Base-by-base conservation (phyloP, 129 eudicot species). In the Tanacetum coccineum region DNA sequence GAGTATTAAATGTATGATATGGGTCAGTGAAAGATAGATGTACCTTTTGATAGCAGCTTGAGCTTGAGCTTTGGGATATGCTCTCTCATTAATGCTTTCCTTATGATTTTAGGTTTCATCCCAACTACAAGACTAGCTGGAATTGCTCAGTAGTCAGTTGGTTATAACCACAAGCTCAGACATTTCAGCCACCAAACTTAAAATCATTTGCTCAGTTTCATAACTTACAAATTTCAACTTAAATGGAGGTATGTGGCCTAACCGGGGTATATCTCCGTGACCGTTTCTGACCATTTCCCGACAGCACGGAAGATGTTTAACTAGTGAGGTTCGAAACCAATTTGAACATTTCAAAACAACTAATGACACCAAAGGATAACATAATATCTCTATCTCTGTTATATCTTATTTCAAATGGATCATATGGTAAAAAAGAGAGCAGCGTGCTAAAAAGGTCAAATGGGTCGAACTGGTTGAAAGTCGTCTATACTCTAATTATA, bases 21-120 rank as follows among this genome's bases (percentile, higher is more conserved):
- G n/a, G n/a, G 21, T 59, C 79, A 75, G 74, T 67, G 74, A 42
- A 75, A 67, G 79, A 67, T n/a, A 60, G 74, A 75, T 75, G 77
- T 49, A 47, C 59, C 25, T 40, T 55, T 69, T 69, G 74, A 44
- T 60, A 49, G 59, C 70, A 62, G 46, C 64, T 49, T 49, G 9
- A 67, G n/a, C n/a, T n/a, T n/a, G n/a, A n/a, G 66, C 48, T 74
- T 59, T 14, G 52, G 59, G 64, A 70, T 59, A 70, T 70, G 53
- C 66, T 54, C 66, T 54, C 60, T 50, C 71, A 63, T 76, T 76
- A 70, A 62, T 76, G 71, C 36, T 55, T 13, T 53, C 48, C 13
- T 76, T 62, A 70, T 69, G 60, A 70, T 62, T 69, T 69, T 70
- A 28, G 76, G 70, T 59, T 69, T 63, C 17, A 59, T 55, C 52